Evolutionary conservation across 2,329 filamentous ascomycete species (phyloP).

Genomic region (Exophiala aquamarina): DNA sequence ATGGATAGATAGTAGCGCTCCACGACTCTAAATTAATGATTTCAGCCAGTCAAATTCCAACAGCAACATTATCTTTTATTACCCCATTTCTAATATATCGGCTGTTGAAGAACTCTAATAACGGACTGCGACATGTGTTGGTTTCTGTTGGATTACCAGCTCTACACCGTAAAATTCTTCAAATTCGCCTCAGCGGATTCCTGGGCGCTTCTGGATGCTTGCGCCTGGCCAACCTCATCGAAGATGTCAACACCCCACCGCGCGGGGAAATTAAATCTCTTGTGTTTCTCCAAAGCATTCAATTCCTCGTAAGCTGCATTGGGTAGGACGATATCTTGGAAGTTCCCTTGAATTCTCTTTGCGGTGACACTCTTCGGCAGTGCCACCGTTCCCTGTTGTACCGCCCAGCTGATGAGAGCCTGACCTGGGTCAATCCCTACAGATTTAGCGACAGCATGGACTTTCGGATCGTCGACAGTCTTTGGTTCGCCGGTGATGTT

Average conservation of each 20-base stretch:
- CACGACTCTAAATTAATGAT: too few relatives aligned
- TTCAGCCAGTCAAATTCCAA: too few relatives aligned
- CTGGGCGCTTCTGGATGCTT: constrained; percentile 29
- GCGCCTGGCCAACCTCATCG: constrained; percentile 36
- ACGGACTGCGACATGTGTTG: too few relatives aligned
- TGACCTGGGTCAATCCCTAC: constrained; percentile 58
- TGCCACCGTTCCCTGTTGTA: constrained; percentile 55
- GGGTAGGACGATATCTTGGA: constrained; percentile 41
- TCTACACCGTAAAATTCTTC: constrained; percentile 20
- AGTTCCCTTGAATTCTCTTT: constrained; percentile 51
- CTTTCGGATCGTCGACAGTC: constrained; percentile 61
- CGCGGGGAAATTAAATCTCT: constrained; percentile 38
- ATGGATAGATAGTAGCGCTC: too few relatives aligned
- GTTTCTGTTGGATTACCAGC: too few relatives aligned
- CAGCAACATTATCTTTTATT: background rate
- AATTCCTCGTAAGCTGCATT: constrained; percentile 36
- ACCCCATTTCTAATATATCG: background rate
- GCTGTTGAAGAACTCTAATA: too few relatives aligned
- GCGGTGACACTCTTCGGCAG: constrained; percentile 57
- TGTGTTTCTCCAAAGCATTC: constrained; percentile 37
- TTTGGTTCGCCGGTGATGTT: constrained; percentile 62
- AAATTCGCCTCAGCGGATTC: constrained; percentile 19
- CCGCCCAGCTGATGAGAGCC: constrained; percentile 55
- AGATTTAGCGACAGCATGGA: constrained; percentile 65
- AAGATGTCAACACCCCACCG: constrained; percentile 41